Evolutionary conservation across 78 protist genomes (phyloP), one percentile per base, ranked within the genome.

Genomic region (Protostelium mycophagum): DNA sequence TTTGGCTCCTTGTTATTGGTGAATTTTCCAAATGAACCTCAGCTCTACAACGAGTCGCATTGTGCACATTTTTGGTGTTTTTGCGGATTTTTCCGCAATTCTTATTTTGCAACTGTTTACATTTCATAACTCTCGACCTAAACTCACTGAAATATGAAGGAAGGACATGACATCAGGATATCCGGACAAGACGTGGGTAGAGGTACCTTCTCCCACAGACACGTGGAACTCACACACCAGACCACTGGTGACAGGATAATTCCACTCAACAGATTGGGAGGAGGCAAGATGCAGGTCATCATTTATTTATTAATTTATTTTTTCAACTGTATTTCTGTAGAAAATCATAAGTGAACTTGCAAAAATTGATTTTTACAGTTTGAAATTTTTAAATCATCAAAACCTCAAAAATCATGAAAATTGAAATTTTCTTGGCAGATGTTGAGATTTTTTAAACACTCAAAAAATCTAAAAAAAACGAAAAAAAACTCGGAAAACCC

Each of bases 121-220:
- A n/a, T n/a, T n/a, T n/a, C n/a, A n/a, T n/a, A n/a, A n/a, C n/a
- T n/a, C n/a, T n/a, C n/a, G n/a, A n/a, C 34, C 28, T 10, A 23
- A 85, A 85, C 10, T 85, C 34, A 35, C 10, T 1, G 86, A 9
- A 85, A 51, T n/a, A 87, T 93, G 86, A 36, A 87, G 37, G 94
- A 96, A 51, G 96, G 96, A 31, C 89, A 87, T 93, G 90, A 89
- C 63, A 96, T 96, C 35, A 90, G 98, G 63, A 86, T 96, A 34
- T 83, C 94, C 9, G 98, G 98, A 28, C 99, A 98, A 92, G 99
- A 98, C 85, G 96, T 95, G 28, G 98, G 97, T 63, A 91, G 99
- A 31, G 99, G 99, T 38, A 98, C 99, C 9, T 98, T 97, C 91
- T 86, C 94, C 16, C 99, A 98, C 85, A 93, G 99, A 39, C 99